Percentiles rank a stretch among this genome's conserved stretches.
Conservation (phyloP, 2,329 filamentous ascomycete species). For the Aspergillus texensis region DNA sequence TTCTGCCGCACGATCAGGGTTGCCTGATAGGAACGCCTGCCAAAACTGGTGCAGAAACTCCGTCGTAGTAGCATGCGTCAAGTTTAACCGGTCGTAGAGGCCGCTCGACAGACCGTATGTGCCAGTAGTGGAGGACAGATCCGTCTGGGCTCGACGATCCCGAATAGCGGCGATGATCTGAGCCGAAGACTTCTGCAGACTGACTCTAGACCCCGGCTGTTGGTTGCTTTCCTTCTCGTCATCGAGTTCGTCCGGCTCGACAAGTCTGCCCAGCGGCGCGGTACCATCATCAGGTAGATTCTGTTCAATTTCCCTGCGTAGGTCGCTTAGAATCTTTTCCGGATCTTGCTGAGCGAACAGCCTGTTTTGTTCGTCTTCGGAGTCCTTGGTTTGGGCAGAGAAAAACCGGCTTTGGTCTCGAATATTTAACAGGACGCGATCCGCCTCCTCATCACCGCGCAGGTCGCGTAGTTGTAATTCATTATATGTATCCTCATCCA, state of each 20-base stretch:
- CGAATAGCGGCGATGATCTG: slow-evolving; percentile 63
- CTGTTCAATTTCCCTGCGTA: slow-evolving; percentile 63
- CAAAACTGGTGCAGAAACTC: slow-evolving; percentile 99
- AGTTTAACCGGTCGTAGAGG: slow-evolving; percentile 64
- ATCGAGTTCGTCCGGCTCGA: slow-evolving; percentile 57
- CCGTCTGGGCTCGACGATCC: slow-evolving; percentile 55
- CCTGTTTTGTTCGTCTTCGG: slow-evolving; percentile 51
- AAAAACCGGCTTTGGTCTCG: slow-evolving; percentile 86
- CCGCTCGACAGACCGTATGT: slow-evolving; percentile 52
- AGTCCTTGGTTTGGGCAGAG: slow-evolving; percentile 56
- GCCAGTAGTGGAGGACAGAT: slow-evolving; percentile 38
- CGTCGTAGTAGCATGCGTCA: slow-evolving; percentile 88
- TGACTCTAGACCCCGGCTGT: slow-evolving; percentile 70
- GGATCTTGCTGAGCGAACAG: slow-evolving; percentile 72
- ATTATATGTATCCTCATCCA: slow-evolving; percentile 73
- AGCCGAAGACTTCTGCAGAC: slow-evolving; percentile 58
- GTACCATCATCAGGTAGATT: slow-evolving; percentile 57
- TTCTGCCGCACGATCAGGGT: slow-evolving; percentile 77
- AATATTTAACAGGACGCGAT: slow-evolving; percentile 81
- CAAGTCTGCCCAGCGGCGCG: slow-evolving; percentile 66
- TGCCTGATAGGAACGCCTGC: slow-evolving; percentile 86
- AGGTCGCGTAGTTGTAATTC: slow-evolving; percentile 80
- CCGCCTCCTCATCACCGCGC: slow-evolving; percentile 70
- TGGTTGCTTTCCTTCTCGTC: slow-evolving; percentile 55
- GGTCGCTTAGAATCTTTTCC: slow-evolving; percentile 63